These are phyloP conservation scores for Coemansia sp. DNA, from an alignment of 192 early-diverging fungal species.

Conservation along the genomic window DNA sequence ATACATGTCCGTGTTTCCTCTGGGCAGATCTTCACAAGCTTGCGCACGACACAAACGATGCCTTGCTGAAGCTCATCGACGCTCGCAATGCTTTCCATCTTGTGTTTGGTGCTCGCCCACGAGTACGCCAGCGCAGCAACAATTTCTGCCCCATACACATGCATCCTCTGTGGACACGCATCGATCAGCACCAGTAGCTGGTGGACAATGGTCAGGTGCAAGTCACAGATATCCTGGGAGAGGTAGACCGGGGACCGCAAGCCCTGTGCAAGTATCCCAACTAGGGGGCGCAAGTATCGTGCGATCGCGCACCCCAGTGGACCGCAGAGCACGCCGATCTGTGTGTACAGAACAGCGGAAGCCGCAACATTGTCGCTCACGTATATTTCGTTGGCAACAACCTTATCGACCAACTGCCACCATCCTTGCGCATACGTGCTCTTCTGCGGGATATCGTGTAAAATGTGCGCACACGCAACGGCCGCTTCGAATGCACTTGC, in stretches of 20 bases:
- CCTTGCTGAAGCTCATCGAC: background rate
- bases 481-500: conserved; percentile 18
- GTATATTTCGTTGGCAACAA: conserved; percentile 33
- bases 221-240: conserved; percentile 3
- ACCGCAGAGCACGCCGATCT: conserved; percentile 13
- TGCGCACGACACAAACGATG: background rate
- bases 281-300: conserved; percentile 30
- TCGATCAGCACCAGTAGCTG: conserved; percentile 21
- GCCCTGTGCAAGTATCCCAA: conserved; percentile 22
- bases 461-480: conserved; percentile 2
- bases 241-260: conserved; percentile 25
- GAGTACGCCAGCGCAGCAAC: conserved; percentile 40
- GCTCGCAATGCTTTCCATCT: background rate
- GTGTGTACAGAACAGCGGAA: conserved; percentile 9
- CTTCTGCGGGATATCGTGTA: conserved; percentile 11
- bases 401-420: conserved; percentile 27
- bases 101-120: conserved; percentile 14
- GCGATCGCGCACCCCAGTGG: conserved; percentile 31
- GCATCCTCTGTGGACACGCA: conserved; percentile 26
- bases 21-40: background rate
- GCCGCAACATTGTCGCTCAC: conserved; percentile 33
- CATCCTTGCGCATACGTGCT: conserved; percentile 17
- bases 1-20: conserved; percentile 2
- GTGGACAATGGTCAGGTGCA: conserved; percentile 23
- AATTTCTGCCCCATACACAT: conserved; percentile 19